Evolutionary conservation across 169 alveolate genomes (phyloP), one percentile per base, ranked within the genome.

Genomic region (Amoebophrya sp.): DNA sequence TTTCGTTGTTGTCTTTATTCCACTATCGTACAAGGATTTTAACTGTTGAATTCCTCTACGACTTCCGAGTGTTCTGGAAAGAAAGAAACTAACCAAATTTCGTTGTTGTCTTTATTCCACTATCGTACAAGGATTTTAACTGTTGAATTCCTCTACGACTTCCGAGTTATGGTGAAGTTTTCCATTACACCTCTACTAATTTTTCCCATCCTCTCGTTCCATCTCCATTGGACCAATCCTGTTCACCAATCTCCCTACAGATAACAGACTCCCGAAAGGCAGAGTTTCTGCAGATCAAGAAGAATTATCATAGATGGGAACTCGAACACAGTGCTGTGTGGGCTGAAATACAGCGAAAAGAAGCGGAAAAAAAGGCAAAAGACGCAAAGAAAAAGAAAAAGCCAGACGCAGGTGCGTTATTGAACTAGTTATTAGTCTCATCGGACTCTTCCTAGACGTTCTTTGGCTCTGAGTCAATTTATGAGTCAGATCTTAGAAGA

Each of bases 331-430:
- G 36, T 6, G 83, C 83, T 6, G 83, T 65, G 18, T 65, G 83
- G 83, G 83, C 83, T 6, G 83, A 65, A 26, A 6, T 65, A 10
- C 83, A 65, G 83, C 83, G 83, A 26, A 65, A 65, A 36, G 83
- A 65, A 26, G 83, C 83, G 83, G 83, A 65, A 26, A 6, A 36
- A 65, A 65, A 65, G 26, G 83, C 83, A 0, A 65, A 65, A 36
- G 83, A 65, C 3, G 83, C 83, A 10, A 65, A 65, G 83, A 65
- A 65, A 65, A 65, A 65, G 83, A 65, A 65, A 36, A 65, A 65
- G 83, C 83, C 83, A 6, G 83, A 65, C 33, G 83, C 39, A 26
- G 36, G 33, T 29, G 38, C 39, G 2, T 26, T 26, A 12, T 65
- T 26, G 2, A 65, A 26, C 39, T 36, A 26, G 12, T 18, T 65